Conservation (phyloP, 345 rosid species). For the Sonneratia alba region DNA sequence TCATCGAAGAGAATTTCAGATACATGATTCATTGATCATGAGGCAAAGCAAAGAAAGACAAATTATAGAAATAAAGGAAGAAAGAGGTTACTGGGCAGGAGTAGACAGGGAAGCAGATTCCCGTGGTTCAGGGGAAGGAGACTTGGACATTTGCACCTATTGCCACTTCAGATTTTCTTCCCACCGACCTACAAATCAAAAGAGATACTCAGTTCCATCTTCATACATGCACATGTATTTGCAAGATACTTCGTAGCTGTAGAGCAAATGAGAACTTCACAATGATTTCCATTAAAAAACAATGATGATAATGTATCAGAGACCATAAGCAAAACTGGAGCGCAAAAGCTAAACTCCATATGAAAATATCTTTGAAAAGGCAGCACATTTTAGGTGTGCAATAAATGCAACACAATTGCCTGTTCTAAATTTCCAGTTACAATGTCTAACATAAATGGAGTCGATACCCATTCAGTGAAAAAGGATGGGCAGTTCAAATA, state of each 20-base stretch:
- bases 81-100: slow-evolving; percentile 25
- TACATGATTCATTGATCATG: background rate
- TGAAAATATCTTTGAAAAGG: background rate
- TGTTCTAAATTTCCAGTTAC: background rate
- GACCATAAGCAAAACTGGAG: background rate
- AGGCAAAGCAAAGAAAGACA: background rate
- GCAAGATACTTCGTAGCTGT: background rate
- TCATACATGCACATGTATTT: background rate
- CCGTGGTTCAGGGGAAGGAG: slow-evolving; percentile 36
- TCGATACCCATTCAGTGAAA: background rate
- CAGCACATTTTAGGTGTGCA: background rate
- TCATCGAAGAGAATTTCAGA: background rate
- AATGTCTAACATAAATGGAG: background rate
- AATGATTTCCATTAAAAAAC: background rate
- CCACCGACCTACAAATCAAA: slow-evolving; percentile 19
- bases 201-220: background rate
- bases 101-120: slow-evolving; percentile 20
- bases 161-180: slow-evolving; percentile 14
- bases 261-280: background rate
- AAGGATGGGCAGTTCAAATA: background rate
- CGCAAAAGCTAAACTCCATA: background rate
- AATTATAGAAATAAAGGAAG: background rate
- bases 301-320: background rate
- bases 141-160: slow-evolving; percentile 50
- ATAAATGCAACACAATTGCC: background rate